Percentiles rank a stretch among this genome's conserved stretches.
Evolutionary conservation across 768 basidiomycete genomes (phyloP).

Genomic region (Trametes cingulata): DNA sequence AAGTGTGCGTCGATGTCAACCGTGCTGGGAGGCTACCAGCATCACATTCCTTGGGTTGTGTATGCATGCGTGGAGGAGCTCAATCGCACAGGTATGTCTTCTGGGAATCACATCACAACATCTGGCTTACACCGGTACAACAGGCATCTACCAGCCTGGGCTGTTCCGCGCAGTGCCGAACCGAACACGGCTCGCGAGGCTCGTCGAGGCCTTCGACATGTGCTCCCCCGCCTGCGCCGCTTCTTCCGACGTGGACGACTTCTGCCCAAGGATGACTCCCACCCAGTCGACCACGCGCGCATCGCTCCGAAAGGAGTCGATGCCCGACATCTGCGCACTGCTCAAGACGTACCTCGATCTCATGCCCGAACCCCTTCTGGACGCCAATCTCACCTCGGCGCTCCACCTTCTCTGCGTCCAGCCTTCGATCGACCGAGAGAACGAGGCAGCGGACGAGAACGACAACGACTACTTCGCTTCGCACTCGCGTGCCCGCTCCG

Average conservation of each 20-base stretch:
- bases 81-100: slow-evolving; percentile 42
- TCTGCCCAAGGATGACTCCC: neutral
- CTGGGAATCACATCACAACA: neutral
- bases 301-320: slow-evolving; percentile 37
- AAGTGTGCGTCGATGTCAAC: slow-evolving; percentile 35
- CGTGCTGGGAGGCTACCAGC: slow-evolving; percentile 38
- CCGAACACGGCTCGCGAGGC: slow-evolving; percentile 39
- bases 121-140: neutral
- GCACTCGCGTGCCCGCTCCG: slow-evolving; percentile 8
- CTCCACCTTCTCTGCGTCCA: slow-evolving; percentile 44
- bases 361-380: slow-evolving; percentile 48
- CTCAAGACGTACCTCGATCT: slow-evolving; percentile 49
- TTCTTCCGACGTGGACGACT: slow-evolving; percentile 4
- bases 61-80: slow-evolving; percentile 48
- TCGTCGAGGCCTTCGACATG: slow-evolving; percentile 41
- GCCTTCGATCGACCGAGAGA: slow-evolving; percentile 41
- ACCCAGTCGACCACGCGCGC: slow-evolving; percentile 27
- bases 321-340: slow-evolving; percentile 46
- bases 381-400: slow-evolving; percentile 40
- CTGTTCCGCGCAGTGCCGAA: slow-evolving; percentile 46
- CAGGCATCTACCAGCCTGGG: slow-evolving; percentile 45
- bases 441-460: slow-evolving; percentile 23
- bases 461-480: slow-evolving; percentile 13
- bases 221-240: slow-evolving; percentile 5
- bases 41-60: slow-evolving; percentile 41